Evolutionary conservation across 1,139 yeast genomes (phyloP).

Genomic region (Protomyces gravidus): DNA sequence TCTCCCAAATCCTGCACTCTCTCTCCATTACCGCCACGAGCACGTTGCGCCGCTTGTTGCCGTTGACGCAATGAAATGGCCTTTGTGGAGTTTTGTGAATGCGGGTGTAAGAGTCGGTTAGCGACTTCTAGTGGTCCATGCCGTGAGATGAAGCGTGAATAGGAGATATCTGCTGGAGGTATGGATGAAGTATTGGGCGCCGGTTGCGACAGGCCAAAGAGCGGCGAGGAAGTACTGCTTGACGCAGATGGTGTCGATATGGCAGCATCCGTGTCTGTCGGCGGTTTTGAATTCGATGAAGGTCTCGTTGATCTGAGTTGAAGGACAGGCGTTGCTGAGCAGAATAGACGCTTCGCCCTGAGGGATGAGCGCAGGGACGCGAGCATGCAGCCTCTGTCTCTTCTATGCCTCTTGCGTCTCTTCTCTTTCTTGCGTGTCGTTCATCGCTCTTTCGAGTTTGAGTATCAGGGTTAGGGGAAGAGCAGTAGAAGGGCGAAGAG

Average conservation of each 20-base stretch:
- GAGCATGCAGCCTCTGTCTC: not conserved
- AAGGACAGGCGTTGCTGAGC: not conserved
- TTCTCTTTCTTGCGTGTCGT: not conserved
- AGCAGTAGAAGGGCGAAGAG: not conserved
- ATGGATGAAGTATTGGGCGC: constrained; percentile 21
- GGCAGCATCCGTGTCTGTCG: not conserved
- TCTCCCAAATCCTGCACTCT: constrained; percentile 10
- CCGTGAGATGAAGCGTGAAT: constrained; percentile 22
- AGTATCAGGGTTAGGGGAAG: too few relatives aligned
- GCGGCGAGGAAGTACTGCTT: not conserved
- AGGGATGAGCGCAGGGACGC: not conserved
- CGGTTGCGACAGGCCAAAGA: not conserved
- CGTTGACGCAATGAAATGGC: not conserved
- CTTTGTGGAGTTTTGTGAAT: not conserved
- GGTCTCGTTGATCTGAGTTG: not conserved
- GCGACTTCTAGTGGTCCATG: constrained; percentile 26
- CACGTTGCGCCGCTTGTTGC: not conserved
- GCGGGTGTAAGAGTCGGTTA: constrained; percentile 8
- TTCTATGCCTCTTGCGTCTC: not conserved
- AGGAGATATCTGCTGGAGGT: constrained; percentile 21
- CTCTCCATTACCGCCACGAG: not conserved
- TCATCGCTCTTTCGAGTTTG: too few relatives aligned
- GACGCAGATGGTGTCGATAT: not conserved
- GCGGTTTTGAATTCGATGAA: not conserved
- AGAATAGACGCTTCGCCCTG: not conserved